Conservation (phyloP, 495 filamentous ascomycete species). For the Pyrenopolyporus hunteri region DNA sequence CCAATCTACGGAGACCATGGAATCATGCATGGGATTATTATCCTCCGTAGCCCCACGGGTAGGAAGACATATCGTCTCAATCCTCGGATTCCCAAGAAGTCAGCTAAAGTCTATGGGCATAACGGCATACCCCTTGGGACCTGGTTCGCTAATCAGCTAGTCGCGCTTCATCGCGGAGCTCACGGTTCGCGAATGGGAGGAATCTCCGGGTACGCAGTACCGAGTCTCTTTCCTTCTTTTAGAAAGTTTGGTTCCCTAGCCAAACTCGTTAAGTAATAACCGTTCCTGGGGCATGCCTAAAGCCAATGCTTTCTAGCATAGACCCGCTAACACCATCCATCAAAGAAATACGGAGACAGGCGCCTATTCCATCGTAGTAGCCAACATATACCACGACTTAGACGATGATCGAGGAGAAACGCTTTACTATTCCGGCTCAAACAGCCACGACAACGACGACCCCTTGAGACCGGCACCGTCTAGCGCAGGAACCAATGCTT, state of each 20-base stretch:
- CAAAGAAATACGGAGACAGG: constrained; percentile 32
- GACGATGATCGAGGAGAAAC: constrained; percentile 53
- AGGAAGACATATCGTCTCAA: constrained; percentile 39
- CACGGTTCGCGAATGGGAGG: constrained; percentile 54
- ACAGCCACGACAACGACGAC: constrained; percentile 40
- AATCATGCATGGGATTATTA: constrained; percentile 51
- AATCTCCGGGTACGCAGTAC: constrained; percentile 47
- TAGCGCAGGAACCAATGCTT: constrained; percentile 43
- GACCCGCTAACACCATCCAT: not conserved
- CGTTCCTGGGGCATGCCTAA: not conserved
- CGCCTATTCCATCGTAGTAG: constrained; percentile 53
- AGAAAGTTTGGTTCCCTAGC: not conserved
- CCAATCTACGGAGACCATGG: constrained; percentile 41
- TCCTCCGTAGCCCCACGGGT: constrained; percentile 14
- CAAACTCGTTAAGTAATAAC: not conserved
- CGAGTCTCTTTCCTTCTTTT: not conserved
- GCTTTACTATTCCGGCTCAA: constrained; percentile 55
- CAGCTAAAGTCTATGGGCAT: constrained; percentile 50
- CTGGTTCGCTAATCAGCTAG: constrained; percentile 59
- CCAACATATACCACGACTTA: constrained; percentile 49
- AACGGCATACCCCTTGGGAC: constrained; percentile 52
- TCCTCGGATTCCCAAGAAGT: constrained; percentile 14
- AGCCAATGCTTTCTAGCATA: not conserved
- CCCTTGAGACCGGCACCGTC: constrained; percentile 11
- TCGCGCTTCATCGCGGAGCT: constrained; percentile 56